Conservation (phyloP, 768 basidiomycete genomes). For the Tulasnella sp. region DNA sequence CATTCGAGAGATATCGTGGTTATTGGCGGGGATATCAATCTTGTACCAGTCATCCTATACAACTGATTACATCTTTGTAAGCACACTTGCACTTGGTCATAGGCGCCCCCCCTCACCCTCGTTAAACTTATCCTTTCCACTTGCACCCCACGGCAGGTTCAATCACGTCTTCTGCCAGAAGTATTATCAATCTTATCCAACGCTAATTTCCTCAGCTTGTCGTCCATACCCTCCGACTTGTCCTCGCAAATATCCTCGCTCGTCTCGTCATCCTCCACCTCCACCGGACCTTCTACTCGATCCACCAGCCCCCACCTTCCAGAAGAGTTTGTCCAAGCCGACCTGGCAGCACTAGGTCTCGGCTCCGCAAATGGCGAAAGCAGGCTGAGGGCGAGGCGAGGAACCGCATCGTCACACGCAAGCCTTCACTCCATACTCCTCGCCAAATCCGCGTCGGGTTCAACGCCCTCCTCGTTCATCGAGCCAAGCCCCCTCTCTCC, state of each 20-base stretch:
- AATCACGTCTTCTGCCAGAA: constrained; percentile 59
- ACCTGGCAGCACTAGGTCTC: neutral
- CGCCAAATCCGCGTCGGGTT: constrained; percentile 33
- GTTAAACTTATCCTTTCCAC: neutral
- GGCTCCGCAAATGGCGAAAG: neutral
- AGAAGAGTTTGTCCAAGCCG: neutral
- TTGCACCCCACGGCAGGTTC: constrained; percentile 49
- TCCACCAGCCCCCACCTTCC: neutral
- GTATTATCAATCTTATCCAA: constrained; percentile 56
- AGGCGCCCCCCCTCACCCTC: neutral
- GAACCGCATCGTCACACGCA: neutral
- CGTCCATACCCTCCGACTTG: neutral
- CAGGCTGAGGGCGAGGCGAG: neutral
- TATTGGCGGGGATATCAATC: constrained; percentile 73
- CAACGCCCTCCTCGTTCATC: constrained; percentile 47
- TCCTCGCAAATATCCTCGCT: neutral
- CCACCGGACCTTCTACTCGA: neutral
- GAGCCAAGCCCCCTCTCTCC: constrained; percentile 51
- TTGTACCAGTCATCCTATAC: constrained; percentile 79
- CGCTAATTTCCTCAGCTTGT: constrained; percentile 54
- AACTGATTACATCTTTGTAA: constrained; percentile 77
- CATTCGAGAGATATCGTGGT: constrained; percentile 71
- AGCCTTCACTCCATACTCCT: neutral
- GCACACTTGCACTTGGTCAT: constrained; percentile 35
- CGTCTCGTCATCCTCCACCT: constrained; percentile 20